Conservation (phyloP, 805 yeast genomes). For the Metschnikowia gelsemii region DNA sequence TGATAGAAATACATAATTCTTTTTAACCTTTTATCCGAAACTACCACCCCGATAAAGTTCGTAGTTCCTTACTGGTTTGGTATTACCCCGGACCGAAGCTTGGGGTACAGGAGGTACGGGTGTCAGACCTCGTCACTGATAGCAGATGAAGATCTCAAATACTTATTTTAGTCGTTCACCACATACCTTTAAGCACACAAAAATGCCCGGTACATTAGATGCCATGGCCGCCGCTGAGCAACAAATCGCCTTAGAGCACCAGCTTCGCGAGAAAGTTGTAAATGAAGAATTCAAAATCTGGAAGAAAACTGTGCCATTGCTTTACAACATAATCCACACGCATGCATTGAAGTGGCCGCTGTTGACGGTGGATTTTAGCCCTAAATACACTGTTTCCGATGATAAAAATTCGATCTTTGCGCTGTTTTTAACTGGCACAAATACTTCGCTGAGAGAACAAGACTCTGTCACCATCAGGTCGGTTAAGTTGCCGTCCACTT, state of each 20-base stretch:
- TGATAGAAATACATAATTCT: too few relatives aligned
- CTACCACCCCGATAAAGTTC: too few relatives aligned
- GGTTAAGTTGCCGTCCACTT: conserved; percentile 49
- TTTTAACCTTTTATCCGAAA: too few relatives aligned
- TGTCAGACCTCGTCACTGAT: conserved; percentile 1
- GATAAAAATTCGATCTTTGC: conserved; percentile 31
- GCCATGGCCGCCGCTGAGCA: conserved; percentile 29
- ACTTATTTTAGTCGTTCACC: conserved; percentile 1
- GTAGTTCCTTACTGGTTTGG: too few relatives aligned
- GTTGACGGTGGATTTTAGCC: conserved; percentile 67
- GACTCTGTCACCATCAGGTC: conserved; percentile 48
- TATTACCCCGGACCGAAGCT: too few relatives aligned
- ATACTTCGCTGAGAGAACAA: conserved; percentile 37
- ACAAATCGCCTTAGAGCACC: conserved; percentile 45
- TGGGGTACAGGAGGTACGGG: conserved; percentile 15
- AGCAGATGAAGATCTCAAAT: conserved; percentile 2
- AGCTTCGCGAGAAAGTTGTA: conserved; percentile 56
- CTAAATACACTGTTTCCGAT: conserved; percentile 37
- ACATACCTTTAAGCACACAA: not conserved
- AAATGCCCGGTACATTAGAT: conserved; percentile 14
- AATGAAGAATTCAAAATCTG: conserved; percentile 78
- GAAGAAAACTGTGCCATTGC: conserved; percentile 80
- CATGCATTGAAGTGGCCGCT: conserved; percentile 70
- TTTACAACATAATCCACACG: conserved; percentile 73
- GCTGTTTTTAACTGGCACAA: conserved; percentile 50